Evolutionary conservation across 2,329 filamentous ascomycete species (phyloP).

Genomic region (Ascochyta lentis): DNA sequence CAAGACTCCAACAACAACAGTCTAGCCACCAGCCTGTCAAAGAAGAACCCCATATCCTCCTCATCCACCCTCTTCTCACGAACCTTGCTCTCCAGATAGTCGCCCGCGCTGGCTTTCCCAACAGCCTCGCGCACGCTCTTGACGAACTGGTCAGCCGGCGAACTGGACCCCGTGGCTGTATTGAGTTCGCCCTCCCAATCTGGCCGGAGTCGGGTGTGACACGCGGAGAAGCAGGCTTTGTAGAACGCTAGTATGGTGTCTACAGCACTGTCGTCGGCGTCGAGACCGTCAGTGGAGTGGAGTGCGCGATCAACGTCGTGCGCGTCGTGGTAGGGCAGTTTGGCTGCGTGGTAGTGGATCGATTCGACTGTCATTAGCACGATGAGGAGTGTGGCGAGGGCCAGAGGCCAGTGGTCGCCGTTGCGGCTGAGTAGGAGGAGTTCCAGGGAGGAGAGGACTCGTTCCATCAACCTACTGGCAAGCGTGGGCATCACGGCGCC

Average conservation of each 20-base stretch:
- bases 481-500: constrained; percentile 45
- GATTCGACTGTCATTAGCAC: constrained; percentile 49
- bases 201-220: constrained; percentile 38
- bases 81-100: constrained; percentile 35
- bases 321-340: constrained; percentile 42
- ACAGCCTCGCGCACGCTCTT: constrained; percentile 36
- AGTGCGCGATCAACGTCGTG: constrained; percentile 1
- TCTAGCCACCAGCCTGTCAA: constrained; percentile 47
- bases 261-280: constrained; percentile 37
- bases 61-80: constrained; percentile 26
- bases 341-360: constrained; percentile 49
- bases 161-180: not conserved
- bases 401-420: constrained; percentile 41
- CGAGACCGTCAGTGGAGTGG: constrained; percentile 5
- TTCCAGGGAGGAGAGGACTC: constrained; percentile 43
- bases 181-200: constrained; percentile 39
- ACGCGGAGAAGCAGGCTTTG: constrained; percentile 41
- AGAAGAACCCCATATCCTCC: constrained; percentile 46
- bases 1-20: constrained; percentile 31
- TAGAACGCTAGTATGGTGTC: constrained; percentile 43
- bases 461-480: constrained; percentile 40
- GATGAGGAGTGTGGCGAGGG: constrained; percentile 41
- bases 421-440: constrained; percentile 39
- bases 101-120: constrained; percentile 21
- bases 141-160: constrained; percentile 37